A percentile compares a stretch with the other conserved stretches of the same genome.
Conservation (phyloP, 2,329 filamentous ascomycete species). For the Fusarium sp. region DNA sequence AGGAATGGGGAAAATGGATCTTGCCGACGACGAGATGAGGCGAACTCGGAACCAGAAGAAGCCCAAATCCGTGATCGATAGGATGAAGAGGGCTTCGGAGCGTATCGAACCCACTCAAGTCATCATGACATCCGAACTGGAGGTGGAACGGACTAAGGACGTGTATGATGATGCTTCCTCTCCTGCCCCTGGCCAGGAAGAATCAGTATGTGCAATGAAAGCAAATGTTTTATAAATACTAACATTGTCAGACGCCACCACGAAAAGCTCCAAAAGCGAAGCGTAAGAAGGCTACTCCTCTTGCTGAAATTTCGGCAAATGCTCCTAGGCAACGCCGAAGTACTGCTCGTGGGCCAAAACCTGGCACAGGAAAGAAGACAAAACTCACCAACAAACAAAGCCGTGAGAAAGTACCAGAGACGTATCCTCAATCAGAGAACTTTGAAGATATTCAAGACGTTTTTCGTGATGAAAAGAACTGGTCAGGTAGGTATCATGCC, state of each 20-base stretch:
- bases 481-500: constrained; percentile 40
- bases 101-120: constrained; percentile 73
- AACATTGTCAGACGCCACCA: constrained; percentile 44
- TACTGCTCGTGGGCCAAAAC: constrained; percentile 33
- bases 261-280: constrained; percentile 49
- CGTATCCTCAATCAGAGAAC: constrained; percentile 29
- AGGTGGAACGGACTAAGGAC: constrained; percentile 64
- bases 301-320: constrained; percentile 54
- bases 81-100: constrained; percentile 73
- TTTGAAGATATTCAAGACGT: constrained; percentile 47
- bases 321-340: constrained; percentile 48
- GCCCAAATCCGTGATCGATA: constrained; percentile 75
- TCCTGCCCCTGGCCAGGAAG: constrained; percentile 54
- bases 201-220: constrained; percentile 56
- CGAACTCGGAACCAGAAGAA: constrained; percentile 84
- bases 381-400: constrained; percentile 34
- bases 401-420: constrained; percentile 20
- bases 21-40: constrained; percentile 79
- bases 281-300: constrained; percentile 50
- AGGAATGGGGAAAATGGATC: constrained; percentile 86
- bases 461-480: constrained; percentile 48
- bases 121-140: constrained; percentile 68
- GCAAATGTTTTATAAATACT: constrained; percentile 8
- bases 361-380: constrained; percentile 33
- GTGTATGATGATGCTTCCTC: constrained; percentile 73